Percentiles rank a stretch among this genome's conserved stretches.
These are phyloP conservation scores for Stagonosporopsis rhizophila DNA, from an alignment of 2,329 filamentous ascomycete species.

Conservation along the genomic window DNA sequence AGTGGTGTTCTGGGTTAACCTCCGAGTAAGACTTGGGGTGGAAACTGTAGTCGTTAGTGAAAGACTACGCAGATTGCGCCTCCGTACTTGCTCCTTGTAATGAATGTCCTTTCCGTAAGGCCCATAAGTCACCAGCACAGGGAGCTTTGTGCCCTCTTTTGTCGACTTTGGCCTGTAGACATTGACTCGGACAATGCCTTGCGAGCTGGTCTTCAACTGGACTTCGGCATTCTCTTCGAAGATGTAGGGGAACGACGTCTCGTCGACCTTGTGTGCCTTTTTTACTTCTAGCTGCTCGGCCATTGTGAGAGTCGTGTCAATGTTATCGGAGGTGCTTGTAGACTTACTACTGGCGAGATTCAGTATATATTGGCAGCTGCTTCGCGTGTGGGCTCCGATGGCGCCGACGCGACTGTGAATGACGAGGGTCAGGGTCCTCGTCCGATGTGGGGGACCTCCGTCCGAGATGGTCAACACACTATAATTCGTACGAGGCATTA, in stretches of 20 bases:
- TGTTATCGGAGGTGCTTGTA: background rate
- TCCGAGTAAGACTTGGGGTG: slow-evolving; percentile 57
- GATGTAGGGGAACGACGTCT: slow-evolving; percentile 54
- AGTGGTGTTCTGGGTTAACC: slow-evolving; percentile 44
- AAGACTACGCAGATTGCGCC: background rate
- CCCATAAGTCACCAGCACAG: slow-evolving; percentile 73
- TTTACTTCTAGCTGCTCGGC: slow-evolving; percentile 39
- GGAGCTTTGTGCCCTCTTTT: slow-evolving; percentile 51
- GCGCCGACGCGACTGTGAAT: slow-evolving; percentile 4
- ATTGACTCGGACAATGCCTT: slow-evolving; percentile 58
- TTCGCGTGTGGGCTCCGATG: slow-evolving; percentile 19
- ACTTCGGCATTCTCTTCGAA: slow-evolving; percentile 60
- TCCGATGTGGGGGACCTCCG: slow-evolving; percentile 27
- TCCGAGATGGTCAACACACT: background rate
- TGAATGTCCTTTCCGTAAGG: slow-evolving; percentile 77
- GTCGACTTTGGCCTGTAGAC: slow-evolving; percentile 58
- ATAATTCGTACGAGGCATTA: background rate
- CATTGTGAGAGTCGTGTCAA: slow-evolving; percentile 23
- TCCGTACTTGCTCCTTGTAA: slow-evolving; percentile 58
- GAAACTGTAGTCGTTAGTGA: slow-evolving; percentile 50
- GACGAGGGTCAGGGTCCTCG: slow-evolving; percentile 10
- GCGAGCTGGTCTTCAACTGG: slow-evolving; percentile 47
- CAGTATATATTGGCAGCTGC: slow-evolving; percentile 26
- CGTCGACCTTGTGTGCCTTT: slow-evolving; percentile 44
- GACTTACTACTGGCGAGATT: slow-evolving; percentile 6